A percentile compares a stretch with the other conserved stretches of the same genome.
Evolutionary conservation across 441 rosid genomes (phyloP).

Genomic region (Aquilaria agallochum): DNA sequence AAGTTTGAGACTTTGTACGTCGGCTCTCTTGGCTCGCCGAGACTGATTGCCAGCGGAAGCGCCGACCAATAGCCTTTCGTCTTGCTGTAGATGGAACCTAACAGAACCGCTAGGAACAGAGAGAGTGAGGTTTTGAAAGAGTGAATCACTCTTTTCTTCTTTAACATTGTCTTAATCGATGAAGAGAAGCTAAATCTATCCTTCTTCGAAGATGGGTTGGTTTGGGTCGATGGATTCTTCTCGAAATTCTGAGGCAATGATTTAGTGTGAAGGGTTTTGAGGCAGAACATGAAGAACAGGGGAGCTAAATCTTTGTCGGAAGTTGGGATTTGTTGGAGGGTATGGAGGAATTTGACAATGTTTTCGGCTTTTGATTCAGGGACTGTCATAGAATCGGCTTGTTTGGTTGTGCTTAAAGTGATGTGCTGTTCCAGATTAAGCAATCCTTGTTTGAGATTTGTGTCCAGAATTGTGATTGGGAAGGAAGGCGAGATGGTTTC

Average conservation of each 20-base stretch:
- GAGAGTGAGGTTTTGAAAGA: conserved; percentile 66
- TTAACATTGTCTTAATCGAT: conserved; percentile 2
- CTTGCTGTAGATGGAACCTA: conserved; percentile 65
- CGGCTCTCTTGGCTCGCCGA: conserved; percentile 60
- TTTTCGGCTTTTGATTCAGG: conserved; percentile 43
- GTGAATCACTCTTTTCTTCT: conserved; percentile 37
- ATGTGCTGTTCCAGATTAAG: conserved; percentile 42
- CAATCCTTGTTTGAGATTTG: conserved; percentile 35
- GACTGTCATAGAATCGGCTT: conserved; percentile 43
- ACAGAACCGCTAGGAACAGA: conserved; percentile 58
- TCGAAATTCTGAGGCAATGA: conserved; percentile 15
- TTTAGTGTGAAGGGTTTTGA: conserved; percentile 45
- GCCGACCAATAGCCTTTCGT: conserved; percentile 81
- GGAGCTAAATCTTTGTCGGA: conserved; percentile 48
- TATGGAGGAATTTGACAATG: conserved; percentile 33
- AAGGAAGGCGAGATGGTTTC: conserved; percentile 24
- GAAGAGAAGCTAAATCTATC: conserved; percentile 20
- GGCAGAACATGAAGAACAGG: conserved; percentile 76
- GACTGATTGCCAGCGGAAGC: conserved; percentile 64
- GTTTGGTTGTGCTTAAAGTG: conserved; percentile 18
- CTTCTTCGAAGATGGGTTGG: conserved; percentile 14
- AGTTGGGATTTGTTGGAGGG: conserved; percentile 39
- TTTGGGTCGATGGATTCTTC: conserved; percentile 14
- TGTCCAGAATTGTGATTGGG: conserved; percentile 28
- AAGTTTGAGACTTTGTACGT: conserved; percentile 71